A percentile compares a stretch with the other conserved stretches of the same genome.
Evolutionary conservation across 495 filamentous ascomycete genomes (phyloP).

Genomic region (Penicillium coprophilum): DNA sequence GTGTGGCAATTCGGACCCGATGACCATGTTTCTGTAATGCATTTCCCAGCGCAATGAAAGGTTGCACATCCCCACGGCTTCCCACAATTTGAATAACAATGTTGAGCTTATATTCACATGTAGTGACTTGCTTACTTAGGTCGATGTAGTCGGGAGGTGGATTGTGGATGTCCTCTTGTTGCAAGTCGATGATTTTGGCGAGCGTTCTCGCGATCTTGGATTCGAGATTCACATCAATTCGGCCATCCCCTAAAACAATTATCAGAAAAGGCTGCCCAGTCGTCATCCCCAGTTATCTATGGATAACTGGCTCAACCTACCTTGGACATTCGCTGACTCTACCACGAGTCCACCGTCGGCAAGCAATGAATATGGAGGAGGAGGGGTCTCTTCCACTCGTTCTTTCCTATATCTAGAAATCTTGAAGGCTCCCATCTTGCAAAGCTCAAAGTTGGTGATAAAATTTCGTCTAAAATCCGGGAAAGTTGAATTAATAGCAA

Average conservation of each 20-base stretch:
- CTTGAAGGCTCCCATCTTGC: neutral
- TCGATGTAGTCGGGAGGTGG: neutral
- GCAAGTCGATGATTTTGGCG: conserved; percentile 16
- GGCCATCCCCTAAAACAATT: conserved; percentile 19
- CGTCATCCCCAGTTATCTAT: neutral
- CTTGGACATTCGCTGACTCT: neutral
- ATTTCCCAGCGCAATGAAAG: conserved; percentile 2
- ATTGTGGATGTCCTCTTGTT: conserved; percentile 12
- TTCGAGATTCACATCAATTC: conserved; percentile 26
- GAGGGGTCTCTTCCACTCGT: neutral
- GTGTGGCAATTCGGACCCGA: conserved; percentile 2
- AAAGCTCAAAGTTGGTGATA: neutral
- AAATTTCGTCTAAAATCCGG: neutral
- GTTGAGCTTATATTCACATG: neutral
- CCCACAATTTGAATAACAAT: conserved; percentile 5
- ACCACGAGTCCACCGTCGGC: neutral
- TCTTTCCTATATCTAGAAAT: neutral
- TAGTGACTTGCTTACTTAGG: neutral
- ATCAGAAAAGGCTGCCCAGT: neutral
- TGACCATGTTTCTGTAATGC: neutral
- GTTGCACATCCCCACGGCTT: conserved; percentile 1
- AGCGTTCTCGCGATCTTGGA: conserved; percentile 23
- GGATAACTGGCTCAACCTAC: neutral
- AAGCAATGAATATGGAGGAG: conserved; percentile 3
- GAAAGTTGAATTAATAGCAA: neutral